Evolutionary conservation across 257 asterid species (phyloP), one percentile per base, ranked within the genome.

Genomic region (Parsonsia alboflavescens): DNA sequence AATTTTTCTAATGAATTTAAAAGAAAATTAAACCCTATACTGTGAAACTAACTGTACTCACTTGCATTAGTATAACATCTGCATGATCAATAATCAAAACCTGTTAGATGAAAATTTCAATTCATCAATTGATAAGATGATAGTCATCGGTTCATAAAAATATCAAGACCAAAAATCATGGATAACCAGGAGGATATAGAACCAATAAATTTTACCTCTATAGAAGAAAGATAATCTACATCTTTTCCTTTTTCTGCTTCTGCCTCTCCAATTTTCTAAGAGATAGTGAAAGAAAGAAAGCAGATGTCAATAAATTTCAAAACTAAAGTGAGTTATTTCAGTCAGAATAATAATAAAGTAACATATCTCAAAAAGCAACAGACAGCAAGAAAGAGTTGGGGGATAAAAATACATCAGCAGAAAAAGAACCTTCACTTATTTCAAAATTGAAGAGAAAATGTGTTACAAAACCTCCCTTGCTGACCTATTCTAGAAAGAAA

Each of bases 21-120:
- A 62, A 62, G 0, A 17, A 30, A 62, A 7, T 4, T 30, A 33
- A 30, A 1, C 0, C 68, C 11, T 30, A 30, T 13, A 33, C 13
- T 16, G 12, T 56, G 13, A 68, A 67, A 56, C 36, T 53, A 70
- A 61, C 22, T 22, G 48, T 48, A 77, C n/a, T 64, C 24, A 92
- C 99, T 97, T 94, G 99, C 95, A 90, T 90, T 79, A 90, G 77
- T 88, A 92, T 90, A 80, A 94, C 79, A 87, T 94, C 99, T 54
- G 97, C 93, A 42, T 94, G 97, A 75, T 94, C 99, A 78, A 94
- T 85, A 79, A 94, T 85, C 85, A 94, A 84, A 81, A 92, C 82
- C 98, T 94, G 95, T 67, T 66, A 72, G 6, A 77, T 77, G 73
- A 74, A 12, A 69, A 67, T 70, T 13, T 62, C 30, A 59, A 73